phyloP scores from a whole-genome alignment of 345 rosid genomes.

The Pistacia integerrima region DNA sequence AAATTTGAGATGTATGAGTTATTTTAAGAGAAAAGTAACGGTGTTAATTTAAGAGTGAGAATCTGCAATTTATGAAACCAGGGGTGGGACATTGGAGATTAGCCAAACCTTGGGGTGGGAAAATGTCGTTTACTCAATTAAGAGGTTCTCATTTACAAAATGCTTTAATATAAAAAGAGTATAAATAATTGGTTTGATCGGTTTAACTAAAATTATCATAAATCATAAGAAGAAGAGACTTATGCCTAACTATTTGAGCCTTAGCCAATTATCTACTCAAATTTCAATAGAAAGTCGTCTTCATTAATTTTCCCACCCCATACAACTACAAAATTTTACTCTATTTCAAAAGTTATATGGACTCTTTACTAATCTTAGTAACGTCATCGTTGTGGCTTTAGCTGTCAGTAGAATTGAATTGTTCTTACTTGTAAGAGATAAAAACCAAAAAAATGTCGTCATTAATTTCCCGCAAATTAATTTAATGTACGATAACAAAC shows the following conservation, averaged over 20 bases:
- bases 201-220: constrained; percentile 12
- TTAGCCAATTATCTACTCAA: background rate
- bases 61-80: no score
- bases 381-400: background rate
- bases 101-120: no score
- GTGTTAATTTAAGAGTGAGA: no score
- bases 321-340: background rate
- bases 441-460: no score
- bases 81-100: no score
- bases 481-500: no score
- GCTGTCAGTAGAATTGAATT: background rate
- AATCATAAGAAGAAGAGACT: constrained; percentile 8
- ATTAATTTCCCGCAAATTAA: no score
- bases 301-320: constrained; percentile 7
- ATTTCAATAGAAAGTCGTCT: background rate
- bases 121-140: no score
- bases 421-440: no score
- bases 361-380: background rate
- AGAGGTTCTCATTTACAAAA: background rate
- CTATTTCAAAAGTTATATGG: background rate
- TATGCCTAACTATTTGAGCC: constrained; percentile 15
- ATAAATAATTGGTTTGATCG: background rate
- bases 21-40: no score
- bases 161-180: background rate
- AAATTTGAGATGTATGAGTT: no score